Percentiles rank a stretch among this genome's conserved stretches.
phyloP scores from a whole-genome alignment of 352 stramenopile species.

The Saprolegnia diclina region DNA sequence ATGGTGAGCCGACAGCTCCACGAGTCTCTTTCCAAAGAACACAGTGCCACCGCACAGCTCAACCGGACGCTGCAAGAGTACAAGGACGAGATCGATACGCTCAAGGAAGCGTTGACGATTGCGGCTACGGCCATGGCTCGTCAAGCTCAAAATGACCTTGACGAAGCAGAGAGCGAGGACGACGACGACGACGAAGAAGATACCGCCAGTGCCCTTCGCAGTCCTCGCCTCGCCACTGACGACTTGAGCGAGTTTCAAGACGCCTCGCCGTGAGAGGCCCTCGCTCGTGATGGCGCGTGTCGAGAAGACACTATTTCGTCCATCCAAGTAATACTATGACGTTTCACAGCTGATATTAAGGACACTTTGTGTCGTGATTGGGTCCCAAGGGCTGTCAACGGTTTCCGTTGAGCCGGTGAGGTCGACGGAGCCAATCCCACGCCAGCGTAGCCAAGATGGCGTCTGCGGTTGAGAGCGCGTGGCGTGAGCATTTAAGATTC shows the following conservation, averaged over 20 bases:
- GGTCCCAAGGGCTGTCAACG: background rate
- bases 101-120: conserved; percentile 71
- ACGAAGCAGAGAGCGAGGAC: conserved; percentile 21
- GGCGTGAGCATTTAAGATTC: background rate
- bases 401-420: background rate
- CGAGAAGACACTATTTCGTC: background rate
- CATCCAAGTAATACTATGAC: background rate
- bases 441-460: background rate
- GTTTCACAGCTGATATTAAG: too few species aligned
- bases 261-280: background rate
- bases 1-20: conserved; percentile 44
- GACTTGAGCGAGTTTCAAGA: conserved; percentile 14
- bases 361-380: background rate
- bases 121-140: conserved; percentile 48
- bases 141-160: background rate
- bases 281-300: too few species aligned
- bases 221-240: background rate
- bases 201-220: background rate
- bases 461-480: background rate
- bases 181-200: conserved; percentile 9
- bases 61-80: conserved; percentile 56
- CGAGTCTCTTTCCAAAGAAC: conserved; percentile 58
- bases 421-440: background rate
- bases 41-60: conserved; percentile 41
- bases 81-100: conserved; percentile 65